Conservation (phyloP, 2,329 filamentous ascomycete species). For the Metarhizium sp. region DNA sequence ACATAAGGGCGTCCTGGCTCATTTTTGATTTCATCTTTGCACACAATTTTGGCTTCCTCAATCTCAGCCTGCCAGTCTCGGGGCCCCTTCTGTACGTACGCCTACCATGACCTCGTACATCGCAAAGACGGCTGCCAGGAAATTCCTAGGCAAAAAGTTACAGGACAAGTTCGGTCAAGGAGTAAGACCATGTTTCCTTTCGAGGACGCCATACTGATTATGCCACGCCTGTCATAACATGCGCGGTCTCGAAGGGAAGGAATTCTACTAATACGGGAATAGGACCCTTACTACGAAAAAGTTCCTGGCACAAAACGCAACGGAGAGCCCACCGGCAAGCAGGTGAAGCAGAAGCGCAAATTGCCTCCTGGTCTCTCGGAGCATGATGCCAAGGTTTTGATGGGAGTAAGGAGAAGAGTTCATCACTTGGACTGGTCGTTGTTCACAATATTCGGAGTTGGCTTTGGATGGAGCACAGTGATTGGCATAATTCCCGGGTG, state of each 20-base stretch:
- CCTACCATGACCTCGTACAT: slow-evolving; percentile 40
- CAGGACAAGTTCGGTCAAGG: slow-evolving; percentile 50
- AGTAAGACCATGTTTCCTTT: slow-evolving; percentile 23
- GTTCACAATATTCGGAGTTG: slow-evolving; percentile 71
- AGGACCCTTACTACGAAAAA: slow-evolving; percentile 88
- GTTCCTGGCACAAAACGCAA: slow-evolving; percentile 64
- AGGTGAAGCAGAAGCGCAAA: slow-evolving; percentile 78
- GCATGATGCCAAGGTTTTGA: slow-evolving; percentile 74
- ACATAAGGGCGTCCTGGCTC: neutral
- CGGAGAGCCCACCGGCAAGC: slow-evolving; percentile 57
- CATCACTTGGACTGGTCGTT: slow-evolving; percentile 79
- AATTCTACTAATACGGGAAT: slow-evolving; percentile 8
- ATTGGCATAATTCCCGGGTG: slow-evolving; percentile 77
- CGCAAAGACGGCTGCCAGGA: slow-evolving; percentile 46
- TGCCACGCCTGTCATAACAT: neutral
- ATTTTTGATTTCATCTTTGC: neutral
- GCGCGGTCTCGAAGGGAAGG: neutral
- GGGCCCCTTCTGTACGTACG: neutral
- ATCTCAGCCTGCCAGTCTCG: neutral
- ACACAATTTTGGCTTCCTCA: neutral
- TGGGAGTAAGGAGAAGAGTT: slow-evolving; percentile 74
- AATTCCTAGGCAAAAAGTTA: slow-evolving; percentile 45
- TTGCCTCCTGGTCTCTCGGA: slow-evolving; percentile 73
- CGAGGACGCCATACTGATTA: neutral
- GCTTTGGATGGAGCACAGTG: slow-evolving; percentile 82